Evolutionary conservation across 495 filamentous ascomycete species (phyloP).

Genomic region (Sordaria brevicollis): DNA sequence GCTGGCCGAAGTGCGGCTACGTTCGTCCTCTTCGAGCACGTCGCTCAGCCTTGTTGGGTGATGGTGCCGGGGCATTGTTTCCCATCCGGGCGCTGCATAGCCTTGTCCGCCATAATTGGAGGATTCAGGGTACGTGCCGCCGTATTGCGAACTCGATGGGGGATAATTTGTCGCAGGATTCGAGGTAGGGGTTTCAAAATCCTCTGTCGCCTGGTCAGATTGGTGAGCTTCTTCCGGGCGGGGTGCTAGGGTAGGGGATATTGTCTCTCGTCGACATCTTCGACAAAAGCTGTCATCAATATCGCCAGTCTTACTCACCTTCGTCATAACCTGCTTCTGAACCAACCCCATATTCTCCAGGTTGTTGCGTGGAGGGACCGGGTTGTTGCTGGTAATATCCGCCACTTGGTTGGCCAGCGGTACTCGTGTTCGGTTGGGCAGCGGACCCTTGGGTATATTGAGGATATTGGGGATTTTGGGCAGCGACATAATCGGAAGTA

Average conservation of each 20-base stretch:
- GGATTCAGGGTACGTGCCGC: conserved; percentile 15
- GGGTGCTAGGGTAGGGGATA: conserved; percentile 29
- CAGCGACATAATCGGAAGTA: conserved; percentile 27
- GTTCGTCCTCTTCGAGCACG: conserved; percentile 78
- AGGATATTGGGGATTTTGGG: conserved; percentile 20
- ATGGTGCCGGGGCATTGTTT: conserved; percentile 74
- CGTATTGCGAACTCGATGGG: conserved; percentile 24
- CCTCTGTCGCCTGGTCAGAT: conserved; percentile 38
- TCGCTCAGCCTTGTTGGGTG: conserved; percentile 92
- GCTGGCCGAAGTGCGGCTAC: conserved; percentile 48
- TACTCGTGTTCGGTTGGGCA: conserved; percentile 20
- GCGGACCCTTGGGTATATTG: conserved; percentile 31
- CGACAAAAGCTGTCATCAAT: conserved; percentile 35
- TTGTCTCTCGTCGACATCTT: conserved; percentile 36
- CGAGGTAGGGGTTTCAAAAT: conserved; percentile 34
- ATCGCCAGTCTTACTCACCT: conserved; percentile 45
- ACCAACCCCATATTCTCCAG: conserved; percentile 24
- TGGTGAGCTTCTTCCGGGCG: conserved; percentile 17
- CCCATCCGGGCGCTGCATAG: conserved; percentile 67
- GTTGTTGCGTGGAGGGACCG: conserved; percentile 8
- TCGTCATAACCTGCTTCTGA: conserved; percentile 48
- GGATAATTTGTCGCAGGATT: conserved; percentile 26
- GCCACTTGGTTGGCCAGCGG: conserved; percentile 6
- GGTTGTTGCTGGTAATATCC: conserved; percentile 21
- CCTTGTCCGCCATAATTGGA: conserved; percentile 46